These are phyloP conservation scores for Diaporthe sp. DNA, from an alignment of 2,329 filamentous ascomycete species.

Conservation along the genomic window DNA sequence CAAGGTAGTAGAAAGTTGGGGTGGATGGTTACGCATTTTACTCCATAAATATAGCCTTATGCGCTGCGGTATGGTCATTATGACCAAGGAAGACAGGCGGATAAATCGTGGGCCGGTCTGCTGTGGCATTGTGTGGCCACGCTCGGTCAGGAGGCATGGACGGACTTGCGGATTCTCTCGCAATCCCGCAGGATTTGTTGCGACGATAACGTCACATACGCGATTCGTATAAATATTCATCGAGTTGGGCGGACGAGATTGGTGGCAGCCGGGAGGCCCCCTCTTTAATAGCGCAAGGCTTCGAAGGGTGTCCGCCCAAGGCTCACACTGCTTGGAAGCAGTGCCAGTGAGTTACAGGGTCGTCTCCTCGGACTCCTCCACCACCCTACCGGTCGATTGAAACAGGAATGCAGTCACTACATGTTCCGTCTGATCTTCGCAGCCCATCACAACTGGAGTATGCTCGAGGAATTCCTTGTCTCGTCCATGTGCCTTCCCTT, in stretches of 20 bases:
- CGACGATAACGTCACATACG: slow-evolving; percentile 16
- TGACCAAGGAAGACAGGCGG: background rate
- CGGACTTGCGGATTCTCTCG: slow-evolving; percentile 8
- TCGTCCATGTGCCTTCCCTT: slow-evolving; percentile 8
- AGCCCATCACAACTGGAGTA: background rate
- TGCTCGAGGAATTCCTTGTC: slow-evolving; percentile 1
- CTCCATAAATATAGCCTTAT: background rate
- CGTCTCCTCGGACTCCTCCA: slow-evolving; percentile 27
- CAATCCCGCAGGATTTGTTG: slow-evolving; percentile 6
- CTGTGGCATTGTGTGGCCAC: background rate
- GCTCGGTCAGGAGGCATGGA: slow-evolving; percentile 11
- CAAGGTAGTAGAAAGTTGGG: background rate
- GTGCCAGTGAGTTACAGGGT: background rate
- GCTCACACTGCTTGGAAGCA: background rate
- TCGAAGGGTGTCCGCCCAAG: background rate
- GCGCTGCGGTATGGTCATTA: background rate
- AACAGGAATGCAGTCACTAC: slow-evolving; percentile 1
- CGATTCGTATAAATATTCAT: background rate
- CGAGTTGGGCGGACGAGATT: background rate
- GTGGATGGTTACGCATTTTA: background rate
- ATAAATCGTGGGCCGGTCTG: background rate
- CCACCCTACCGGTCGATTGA: slow-evolving; percentile 16
- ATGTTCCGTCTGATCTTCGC: slow-evolving; percentile 23
- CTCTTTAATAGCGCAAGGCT: slow-evolving; percentile 11
- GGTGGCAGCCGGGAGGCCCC: background rate